A percentile compares a stretch with the other conserved stretches of the same genome.
Evolutionary conservation across 257 asterid genomes (phyloP).

Genomic region (Solanum chmielewskii): DNA sequence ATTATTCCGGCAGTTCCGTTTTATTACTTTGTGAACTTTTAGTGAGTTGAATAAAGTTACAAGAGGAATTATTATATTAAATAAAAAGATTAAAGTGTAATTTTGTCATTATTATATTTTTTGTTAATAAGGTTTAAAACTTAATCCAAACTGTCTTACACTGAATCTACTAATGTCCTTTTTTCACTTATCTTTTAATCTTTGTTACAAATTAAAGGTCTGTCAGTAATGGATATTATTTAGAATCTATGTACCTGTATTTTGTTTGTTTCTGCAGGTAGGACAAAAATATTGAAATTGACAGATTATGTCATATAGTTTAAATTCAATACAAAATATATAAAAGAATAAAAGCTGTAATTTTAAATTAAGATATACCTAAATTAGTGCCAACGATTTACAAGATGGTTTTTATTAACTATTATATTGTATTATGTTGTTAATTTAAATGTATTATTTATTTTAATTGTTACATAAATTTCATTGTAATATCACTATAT

Average conservation of each 20-base stretch:
- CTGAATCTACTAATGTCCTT: neutral
- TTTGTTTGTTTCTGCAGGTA: neutral
- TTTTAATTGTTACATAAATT: neutral
- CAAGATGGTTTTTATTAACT: neutral
- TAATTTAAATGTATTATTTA: neutral
- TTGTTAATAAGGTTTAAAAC: neutral
- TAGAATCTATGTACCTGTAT: neutral
- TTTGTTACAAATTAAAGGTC: neutral
- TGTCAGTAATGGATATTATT: neutral
- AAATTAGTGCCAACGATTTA: neutral
- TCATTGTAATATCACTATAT: neutral
- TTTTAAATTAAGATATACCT: neutral
- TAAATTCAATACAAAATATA: neutral
- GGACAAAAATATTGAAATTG: neutral
- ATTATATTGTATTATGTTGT: neutral
- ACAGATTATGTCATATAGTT: neutral
- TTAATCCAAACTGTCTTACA: neutral
- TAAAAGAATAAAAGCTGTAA: neutral
- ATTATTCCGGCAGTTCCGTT: neutral
- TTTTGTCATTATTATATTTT: neutral
- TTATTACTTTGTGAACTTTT: neutral
- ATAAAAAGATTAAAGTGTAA: neutral
- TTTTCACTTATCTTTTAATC: neutral
- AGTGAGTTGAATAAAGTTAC: neutral
- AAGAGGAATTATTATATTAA: neutral